phyloP scores from a whole-genome alignment of 371 early-diverging fungal genomes.

The Blakeslea trispora region DNA sequence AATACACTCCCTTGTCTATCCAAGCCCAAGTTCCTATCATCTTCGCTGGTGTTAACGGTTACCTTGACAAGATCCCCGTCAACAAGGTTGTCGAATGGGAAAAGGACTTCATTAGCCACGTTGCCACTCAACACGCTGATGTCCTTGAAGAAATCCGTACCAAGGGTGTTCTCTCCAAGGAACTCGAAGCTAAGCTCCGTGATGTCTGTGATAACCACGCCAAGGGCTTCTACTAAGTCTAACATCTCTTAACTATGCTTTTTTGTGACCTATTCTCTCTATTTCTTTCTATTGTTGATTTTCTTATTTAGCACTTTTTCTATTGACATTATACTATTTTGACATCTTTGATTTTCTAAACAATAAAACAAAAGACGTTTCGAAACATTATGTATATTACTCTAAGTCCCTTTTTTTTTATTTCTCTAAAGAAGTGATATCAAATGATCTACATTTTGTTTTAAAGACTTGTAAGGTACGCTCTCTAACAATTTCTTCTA shows the following conservation, averaged over 20 bases:
- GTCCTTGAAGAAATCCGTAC: constrained; percentile 88
- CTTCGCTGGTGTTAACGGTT: constrained; percentile 95
- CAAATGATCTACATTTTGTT: constrained; percentile 67
- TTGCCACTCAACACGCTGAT: constrained; percentile 83
- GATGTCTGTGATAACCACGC: constrained; percentile 80
- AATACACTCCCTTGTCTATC: constrained; percentile 91
- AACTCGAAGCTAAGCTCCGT: constrained; percentile 86
- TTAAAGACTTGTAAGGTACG: constrained; percentile 72
- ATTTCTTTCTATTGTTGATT: not conserved
- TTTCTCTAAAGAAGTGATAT: constrained; percentile 53
- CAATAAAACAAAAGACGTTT: not conserved
- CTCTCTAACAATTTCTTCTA: constrained; percentile 75
- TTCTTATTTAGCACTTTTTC: too few species aligned
- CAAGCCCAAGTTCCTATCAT: constrained; percentile 94
- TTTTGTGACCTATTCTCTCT: not conserved
- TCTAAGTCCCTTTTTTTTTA: constrained; percentile 17
- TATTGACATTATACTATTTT: too few species aligned
- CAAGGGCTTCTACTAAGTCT: constrained; percentile 77
- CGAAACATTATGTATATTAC: not conserved
- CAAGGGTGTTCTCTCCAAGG: constrained; percentile 69
- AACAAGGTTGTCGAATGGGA: constrained; percentile 89
- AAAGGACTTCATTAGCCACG: constrained; percentile 83
- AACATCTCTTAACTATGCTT: not conserved
- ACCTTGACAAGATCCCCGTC: constrained; percentile 94
- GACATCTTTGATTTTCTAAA: too few species aligned